phyloP scores from a whole-genome alignment of 352 stramenopile species.

The Phytophthora sojae region DNA sequence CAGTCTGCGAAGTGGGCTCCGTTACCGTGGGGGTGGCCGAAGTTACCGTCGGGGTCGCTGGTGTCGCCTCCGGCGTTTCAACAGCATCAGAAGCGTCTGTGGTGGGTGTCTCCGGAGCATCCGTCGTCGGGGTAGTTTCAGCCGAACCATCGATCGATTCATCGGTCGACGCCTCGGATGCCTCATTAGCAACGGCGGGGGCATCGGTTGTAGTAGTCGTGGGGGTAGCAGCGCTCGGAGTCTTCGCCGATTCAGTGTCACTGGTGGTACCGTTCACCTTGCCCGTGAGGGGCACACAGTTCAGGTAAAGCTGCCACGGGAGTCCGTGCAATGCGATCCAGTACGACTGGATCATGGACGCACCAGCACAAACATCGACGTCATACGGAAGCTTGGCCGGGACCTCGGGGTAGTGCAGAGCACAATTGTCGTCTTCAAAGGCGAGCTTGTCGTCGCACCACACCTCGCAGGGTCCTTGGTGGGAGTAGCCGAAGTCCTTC shows the following conservation, averaged over 20 bases:
- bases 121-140: slow-evolving; percentile 10
- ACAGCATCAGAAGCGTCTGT: slow-evolving; percentile 25
- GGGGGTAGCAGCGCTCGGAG: not conserved
- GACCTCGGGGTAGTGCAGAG: slow-evolving; percentile 39
- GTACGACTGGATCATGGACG: slow-evolving; percentile 56
- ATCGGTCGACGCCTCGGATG: slow-evolving; percentile 7
- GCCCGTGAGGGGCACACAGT: slow-evolving; percentile 36
- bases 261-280: slow-evolving; percentile 16
- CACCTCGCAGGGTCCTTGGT: slow-evolving; percentile 65
- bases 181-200: slow-evolving; percentile 16
- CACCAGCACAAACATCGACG: slow-evolving; percentile 41
- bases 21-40: slow-evolving; percentile 19
- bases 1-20: slow-evolving; percentile 12
- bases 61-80: slow-evolving; percentile 18
- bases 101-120: slow-evolving; percentile 7
- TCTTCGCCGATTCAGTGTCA: slow-evolving; percentile 10
- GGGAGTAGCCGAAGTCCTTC: slow-evolving; percentile 47
- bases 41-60: slow-evolving; percentile 15
- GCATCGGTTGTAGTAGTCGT: slow-evolving; percentile 8
- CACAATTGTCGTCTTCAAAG: slow-evolving; percentile 51
- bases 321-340: slow-evolving; percentile 63
- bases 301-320: slow-evolving; percentile 69
- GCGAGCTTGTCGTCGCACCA: slow-evolving; percentile 66
- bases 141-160: not conserved
- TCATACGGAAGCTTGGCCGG: slow-evolving; percentile 53